These are phyloP conservation scores for Pseudozyma sp. DNA, from an alignment of 1,284 basidiomycete species.

Conservation along the genomic window DNA sequence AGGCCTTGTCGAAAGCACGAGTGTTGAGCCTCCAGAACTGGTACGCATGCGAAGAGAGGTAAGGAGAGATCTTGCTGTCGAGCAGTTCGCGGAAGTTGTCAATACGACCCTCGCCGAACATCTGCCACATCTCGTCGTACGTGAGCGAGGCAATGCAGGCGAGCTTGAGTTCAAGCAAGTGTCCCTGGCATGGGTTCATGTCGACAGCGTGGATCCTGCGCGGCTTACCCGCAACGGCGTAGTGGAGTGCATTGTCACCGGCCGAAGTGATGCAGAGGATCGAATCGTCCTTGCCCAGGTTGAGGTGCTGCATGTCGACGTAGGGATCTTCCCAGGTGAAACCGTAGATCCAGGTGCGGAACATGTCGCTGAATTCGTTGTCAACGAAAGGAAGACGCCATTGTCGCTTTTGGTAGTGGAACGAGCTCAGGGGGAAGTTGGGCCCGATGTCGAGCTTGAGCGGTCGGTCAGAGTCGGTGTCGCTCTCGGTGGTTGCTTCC, in stretches of 20 bases:
- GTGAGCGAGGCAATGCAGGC: conserved; percentile 75
- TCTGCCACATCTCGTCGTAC: conserved; percentile 78
- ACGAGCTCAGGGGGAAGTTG: conserved; percentile 75
- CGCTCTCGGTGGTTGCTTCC: conserved; percentile 70
- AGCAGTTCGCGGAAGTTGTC: conserved; percentile 76
- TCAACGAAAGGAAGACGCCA: conserved; percentile 80
- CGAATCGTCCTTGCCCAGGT: conserved; percentile 76
- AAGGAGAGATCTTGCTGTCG: conserved; percentile 77
- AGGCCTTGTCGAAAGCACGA: conserved; percentile 76
- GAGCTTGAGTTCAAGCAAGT: conserved; percentile 82
- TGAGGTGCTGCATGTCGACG: conserved; percentile 79
- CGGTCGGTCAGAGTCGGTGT: conserved; percentile 67
- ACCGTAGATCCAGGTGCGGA: conserved; percentile 79
- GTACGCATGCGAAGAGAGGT: conserved; percentile 80
- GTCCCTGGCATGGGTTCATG: conserved; percentile 78
- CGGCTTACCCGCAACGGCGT: conserved; percentile 78
- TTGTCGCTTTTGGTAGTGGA: conserved; percentile 78
- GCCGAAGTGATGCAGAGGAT: conserved; percentile 83
- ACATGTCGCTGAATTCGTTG: conserved; percentile 79
- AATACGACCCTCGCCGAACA: conserved; percentile 80
- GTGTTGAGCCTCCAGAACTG: conserved; percentile 82
- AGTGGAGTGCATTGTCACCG: conserved; percentile 85
- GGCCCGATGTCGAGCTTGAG: conserved; percentile 61
- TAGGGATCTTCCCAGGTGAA: conserved; percentile 85
- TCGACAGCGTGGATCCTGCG: conserved; percentile 78